phyloP scores from a whole-genome alignment of 805 yeast species.

The Sugiyamaella valdiviana region DNA sequence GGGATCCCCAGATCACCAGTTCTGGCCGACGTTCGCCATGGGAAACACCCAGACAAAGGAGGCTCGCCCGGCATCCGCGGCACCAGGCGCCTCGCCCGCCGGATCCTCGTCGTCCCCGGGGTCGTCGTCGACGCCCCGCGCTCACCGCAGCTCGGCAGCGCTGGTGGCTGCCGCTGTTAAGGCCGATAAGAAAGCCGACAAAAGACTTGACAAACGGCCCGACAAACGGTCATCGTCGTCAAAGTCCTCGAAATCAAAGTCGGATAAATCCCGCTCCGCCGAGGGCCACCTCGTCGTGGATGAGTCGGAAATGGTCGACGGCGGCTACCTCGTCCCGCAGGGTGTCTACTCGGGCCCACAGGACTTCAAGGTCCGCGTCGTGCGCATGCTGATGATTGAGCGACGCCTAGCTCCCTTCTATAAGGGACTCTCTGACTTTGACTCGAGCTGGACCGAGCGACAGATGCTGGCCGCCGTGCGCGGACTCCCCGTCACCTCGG shows the following conservation, averaged over 20 bases:
- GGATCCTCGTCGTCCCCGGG: too few species aligned
- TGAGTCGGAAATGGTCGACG: conserved; percentile 69
- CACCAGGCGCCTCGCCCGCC: too few species aligned
- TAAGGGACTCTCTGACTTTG: conserved; percentile 79
- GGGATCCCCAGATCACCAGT: too few species aligned
- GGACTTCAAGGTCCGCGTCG: conserved; percentile 69
- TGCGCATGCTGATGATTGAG: conserved; percentile 60
- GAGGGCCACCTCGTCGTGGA: conserved; percentile 22
- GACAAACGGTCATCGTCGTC: not conserved
- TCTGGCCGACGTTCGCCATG: too few species aligned
- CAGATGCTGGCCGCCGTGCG: conserved; percentile 47
- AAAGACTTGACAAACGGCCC: too few species aligned
- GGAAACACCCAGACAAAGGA: conserved; percentile 20
- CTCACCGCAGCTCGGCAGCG: too few species aligned
- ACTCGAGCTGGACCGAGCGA: conserved; percentile 62
- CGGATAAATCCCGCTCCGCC: not conserved
- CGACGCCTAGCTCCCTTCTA: conserved; percentile 84
- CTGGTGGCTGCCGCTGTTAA: not conserved
- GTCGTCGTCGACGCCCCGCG: too few species aligned
- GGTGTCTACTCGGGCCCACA: conserved; percentile 75
- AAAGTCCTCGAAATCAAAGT: not conserved
- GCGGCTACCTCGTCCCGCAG: conserved; percentile 87
- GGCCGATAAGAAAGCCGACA: not conserved
- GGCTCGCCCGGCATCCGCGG: conserved; percentile 1
- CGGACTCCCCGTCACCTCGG: conserved; percentile 24